Conservation (phyloP, 768 basidiomycete genomes). For the Mycena olivaceomarginata region DNA sequence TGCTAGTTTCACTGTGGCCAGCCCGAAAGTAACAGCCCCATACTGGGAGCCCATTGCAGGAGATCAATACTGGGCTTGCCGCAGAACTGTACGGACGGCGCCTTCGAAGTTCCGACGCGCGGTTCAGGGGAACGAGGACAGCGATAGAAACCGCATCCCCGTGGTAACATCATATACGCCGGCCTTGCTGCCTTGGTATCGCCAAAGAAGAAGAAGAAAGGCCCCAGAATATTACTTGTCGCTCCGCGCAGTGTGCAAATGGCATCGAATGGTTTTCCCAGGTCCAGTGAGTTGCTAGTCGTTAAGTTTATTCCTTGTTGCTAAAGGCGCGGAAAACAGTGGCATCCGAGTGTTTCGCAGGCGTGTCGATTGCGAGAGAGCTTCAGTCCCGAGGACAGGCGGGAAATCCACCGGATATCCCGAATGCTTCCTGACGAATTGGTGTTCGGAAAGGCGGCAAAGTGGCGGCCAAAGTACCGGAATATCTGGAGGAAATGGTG, state of each 20-base stretch:
- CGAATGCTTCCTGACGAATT: constrained; percentile 60
- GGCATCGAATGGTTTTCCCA: constrained; percentile 67
- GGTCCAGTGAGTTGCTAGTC: constrained; percentile 57
- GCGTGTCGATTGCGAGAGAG: constrained; percentile 56
- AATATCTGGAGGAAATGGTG: constrained; percentile 63
- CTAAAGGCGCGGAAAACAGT: constrained; percentile 45
- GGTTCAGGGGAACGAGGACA: constrained; percentile 17
- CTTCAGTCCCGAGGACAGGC: constrained; percentile 60
- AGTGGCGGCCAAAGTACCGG: constrained; percentile 53
- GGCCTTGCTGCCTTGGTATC: constrained; percentile 62
- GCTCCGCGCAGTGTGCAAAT: constrained; percentile 62
- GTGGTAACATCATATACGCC: constrained; percentile 58
- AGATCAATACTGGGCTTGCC: constrained; percentile 37
- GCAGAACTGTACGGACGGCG: constrained; percentile 32
- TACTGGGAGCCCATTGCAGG: constrained; percentile 1
- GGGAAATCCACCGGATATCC: constrained; percentile 64
- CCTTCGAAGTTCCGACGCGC: constrained; percentile 38
- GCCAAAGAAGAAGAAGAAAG: constrained; percentile 45
- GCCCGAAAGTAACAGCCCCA: constrained; percentile 11
- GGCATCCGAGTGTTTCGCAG: constrained; percentile 58
- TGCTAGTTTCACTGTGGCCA: constrained; percentile 7
- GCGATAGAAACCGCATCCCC: constrained; percentile 32
- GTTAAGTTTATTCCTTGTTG: neutral
- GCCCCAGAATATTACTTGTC: constrained; percentile 53
- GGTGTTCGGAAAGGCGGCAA: constrained; percentile 52